phyloP scores from a whole-genome alignment of 2,329 filamentous ascomycete genomes.

The Neurospora sp. region DNA sequence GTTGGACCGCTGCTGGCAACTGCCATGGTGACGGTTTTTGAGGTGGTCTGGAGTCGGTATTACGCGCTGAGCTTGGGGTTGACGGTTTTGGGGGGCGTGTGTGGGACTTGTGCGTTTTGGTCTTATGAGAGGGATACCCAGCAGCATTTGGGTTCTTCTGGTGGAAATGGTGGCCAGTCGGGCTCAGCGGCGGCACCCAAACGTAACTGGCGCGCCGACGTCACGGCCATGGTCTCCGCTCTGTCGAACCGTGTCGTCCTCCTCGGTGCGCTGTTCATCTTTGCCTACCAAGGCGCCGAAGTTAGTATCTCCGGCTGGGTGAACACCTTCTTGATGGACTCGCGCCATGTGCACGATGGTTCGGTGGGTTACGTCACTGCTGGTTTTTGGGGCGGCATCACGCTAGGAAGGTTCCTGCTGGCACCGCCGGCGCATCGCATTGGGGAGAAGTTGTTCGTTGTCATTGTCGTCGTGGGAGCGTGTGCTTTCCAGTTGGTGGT shows the following conservation, averaged over 20 bases:
- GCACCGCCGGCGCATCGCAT: constrained; percentile 54
- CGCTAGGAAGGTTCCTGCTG: constrained; percentile 62
- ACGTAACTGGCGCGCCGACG: background rate
- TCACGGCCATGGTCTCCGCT: constrained; percentile 34
- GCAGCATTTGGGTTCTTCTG: background rate
- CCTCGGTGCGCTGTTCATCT: constrained; percentile 71
- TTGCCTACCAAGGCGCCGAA: constrained; percentile 77
- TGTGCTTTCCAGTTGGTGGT: constrained; percentile 63
- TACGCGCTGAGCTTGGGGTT: constrained; percentile 58
- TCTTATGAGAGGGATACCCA: constrained; percentile 50
- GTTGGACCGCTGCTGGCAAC: constrained; percentile 67
- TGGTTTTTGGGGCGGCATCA: constrained; percentile 64
- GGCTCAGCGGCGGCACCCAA: too few relatives aligned
- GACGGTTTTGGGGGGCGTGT: constrained; percentile 42
- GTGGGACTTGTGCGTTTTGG: constrained; percentile 59
- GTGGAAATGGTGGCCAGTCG: background rate
- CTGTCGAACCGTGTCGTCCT: constrained; percentile 51
- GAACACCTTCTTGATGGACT: constrained; percentile 70
- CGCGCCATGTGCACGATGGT: constrained; percentile 57
- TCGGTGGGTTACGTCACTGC: constrained; percentile 72
- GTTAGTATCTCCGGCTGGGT: constrained; percentile 81
- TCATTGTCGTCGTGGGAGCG: constrained; percentile 49
- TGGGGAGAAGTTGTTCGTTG: constrained; percentile 62
- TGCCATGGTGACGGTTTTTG: constrained; percentile 50
- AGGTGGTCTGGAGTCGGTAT: constrained; percentile 58